Percentiles rank a stretch among this genome's conserved stretches.
These are phyloP conservation scores for Rosa chinensis DNA, from an alignment of 306 rosid species.

Conservation along the genomic window DNA sequence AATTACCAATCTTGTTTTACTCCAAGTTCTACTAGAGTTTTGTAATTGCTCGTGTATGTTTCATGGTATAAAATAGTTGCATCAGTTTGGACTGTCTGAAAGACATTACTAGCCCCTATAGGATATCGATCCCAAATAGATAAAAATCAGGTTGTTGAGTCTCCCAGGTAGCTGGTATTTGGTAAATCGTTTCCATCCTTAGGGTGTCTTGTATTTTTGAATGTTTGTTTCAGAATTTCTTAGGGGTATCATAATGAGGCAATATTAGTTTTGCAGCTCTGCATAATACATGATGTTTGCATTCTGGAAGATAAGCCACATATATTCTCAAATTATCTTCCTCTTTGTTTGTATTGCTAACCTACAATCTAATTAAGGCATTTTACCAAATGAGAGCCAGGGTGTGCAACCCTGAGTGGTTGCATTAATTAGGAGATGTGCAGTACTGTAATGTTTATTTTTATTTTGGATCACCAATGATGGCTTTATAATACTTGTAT, in stretches of 20 bases:
- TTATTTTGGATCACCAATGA: constrained; percentile 11
- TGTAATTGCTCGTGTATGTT: background rate
- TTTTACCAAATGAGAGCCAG: background rate
- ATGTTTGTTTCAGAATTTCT: constrained; percentile 3
- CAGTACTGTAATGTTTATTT: background rate
- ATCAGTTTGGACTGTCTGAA: constrained; percentile 13
- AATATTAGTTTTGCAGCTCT: background rate
- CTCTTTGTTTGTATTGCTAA: background rate
- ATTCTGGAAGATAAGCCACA: background rate
- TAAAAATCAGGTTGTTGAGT: constrained; percentile 14
- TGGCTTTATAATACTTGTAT: constrained; percentile 31
- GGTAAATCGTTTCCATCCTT: background rate
- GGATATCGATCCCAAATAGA: background rate
- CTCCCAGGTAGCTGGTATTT: constrained; percentile 1
- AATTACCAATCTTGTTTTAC: background rate
- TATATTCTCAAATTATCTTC: background rate
- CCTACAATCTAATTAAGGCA: background rate
- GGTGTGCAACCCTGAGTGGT: background rate
- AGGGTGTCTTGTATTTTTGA: constrained; percentile 6
- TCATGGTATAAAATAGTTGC: constrained; percentile 11
- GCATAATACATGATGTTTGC: background rate
- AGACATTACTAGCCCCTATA: background rate
- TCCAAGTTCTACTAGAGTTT: background rate
- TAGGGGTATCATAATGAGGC: background rate
- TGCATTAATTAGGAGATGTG: background rate